Conservation (phyloP, 176 grass and related monocot genomes). For the Cocos nucifera region DNA sequence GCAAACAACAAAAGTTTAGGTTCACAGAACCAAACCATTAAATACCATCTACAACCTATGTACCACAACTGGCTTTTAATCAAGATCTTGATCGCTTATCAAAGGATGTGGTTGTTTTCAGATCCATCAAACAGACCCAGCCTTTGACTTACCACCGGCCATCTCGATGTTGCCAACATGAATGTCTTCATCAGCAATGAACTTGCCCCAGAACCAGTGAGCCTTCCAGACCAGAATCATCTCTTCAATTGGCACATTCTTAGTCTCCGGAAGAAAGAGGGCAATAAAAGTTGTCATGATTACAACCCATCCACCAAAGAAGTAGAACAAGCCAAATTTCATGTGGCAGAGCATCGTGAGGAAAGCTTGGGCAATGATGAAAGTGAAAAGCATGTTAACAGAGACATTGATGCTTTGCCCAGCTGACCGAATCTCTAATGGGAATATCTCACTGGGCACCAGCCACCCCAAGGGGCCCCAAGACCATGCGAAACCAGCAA, state of each 20-base stretch:
- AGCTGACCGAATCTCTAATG: conserved; percentile 9
- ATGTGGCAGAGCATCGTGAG: conserved; percentile 14
- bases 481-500: conserved; percentile 12
- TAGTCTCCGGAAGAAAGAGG: conserved; percentile 14
- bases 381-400: conserved; percentile 13
- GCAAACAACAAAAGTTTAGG: no score
- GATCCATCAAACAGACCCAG: conserved; percentile 10
- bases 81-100: no score
- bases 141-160: conserved; percentile 21
- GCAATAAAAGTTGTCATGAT: conserved; percentile 6
- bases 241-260: conserved; percentile 13
- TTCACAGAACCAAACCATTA: no score
- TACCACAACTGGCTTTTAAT: no score
- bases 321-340: conserved; percentile 16
- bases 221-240: conserved; percentile 11
- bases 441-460: conserved; percentile 17
- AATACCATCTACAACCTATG: no score
- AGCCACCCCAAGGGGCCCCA: conserved; percentile 15
- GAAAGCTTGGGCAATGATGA: conserved; percentile 12
- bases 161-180: conserved; percentile 22
- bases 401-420: conserved; percentile 18
- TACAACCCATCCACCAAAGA: conserved; percentile 11
- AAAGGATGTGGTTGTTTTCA: conserved; percentile 9
- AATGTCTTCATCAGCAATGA: neutral
- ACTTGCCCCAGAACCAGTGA: conserved; percentile 19